Conservation (phyloP, 257 asterid species). For the Solanum bukasovii region DNA sequence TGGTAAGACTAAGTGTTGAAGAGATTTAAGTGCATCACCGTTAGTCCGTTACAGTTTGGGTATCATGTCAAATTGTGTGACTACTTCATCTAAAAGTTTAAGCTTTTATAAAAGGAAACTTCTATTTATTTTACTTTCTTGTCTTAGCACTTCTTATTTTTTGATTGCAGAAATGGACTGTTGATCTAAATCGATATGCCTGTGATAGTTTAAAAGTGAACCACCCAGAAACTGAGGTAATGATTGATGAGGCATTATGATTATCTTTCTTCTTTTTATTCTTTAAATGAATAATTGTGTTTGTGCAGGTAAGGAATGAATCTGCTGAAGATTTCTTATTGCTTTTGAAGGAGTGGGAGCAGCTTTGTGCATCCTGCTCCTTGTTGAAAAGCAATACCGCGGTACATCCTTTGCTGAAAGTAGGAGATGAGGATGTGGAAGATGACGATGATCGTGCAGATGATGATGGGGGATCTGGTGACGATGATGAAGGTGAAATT, state of each 20-base stretch:
- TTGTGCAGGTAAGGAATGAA: slow-evolving; percentile 53
- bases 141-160: neutral
- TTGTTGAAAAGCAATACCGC: slow-evolving; percentile 11
- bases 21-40: neutral
- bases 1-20: neutral
- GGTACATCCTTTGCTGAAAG: slow-evolving; percentile 4
- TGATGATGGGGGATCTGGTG: slow-evolving; percentile 16
- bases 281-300: neutral
- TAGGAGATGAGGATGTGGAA: neutral
- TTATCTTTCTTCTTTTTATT: neutral
- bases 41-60: neutral
- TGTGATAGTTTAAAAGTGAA: slow-evolving; percentile 58
- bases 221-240: slow-evolving; percentile 81
- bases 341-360: slow-evolving; percentile 62
- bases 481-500: slow-evolving; percentile 22
- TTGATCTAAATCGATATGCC: slow-evolving; percentile 57
- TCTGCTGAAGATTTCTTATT: slow-evolving; percentile 43
- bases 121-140: neutral
- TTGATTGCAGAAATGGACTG: slow-evolving; percentile 73
- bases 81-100: neutral
- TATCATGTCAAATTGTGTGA: neutral
- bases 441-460: neutral
- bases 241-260: neutral
- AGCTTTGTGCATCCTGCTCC: slow-evolving; percentile 36
- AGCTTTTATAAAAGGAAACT: neutral